These are phyloP conservation scores for Boletus rufocinnamomeus DNA, from an alignment of 768 basidiomycete genomes.

Conservation along the genomic window DNA sequence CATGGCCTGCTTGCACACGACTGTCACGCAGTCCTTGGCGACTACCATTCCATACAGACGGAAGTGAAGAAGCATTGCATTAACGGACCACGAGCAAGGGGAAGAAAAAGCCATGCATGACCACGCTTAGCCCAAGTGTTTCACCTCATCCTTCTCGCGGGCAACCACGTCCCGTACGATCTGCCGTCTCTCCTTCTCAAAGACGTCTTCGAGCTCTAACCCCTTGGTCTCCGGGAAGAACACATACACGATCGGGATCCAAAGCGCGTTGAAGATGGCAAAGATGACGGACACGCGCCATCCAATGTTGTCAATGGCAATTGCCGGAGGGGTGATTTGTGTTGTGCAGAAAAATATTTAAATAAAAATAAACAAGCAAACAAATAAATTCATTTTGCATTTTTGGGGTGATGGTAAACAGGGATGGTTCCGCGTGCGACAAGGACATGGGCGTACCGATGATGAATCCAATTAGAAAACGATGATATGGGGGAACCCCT, in stretches of 20 bases:
- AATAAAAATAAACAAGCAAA: background rate
- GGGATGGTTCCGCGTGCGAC: background rate
- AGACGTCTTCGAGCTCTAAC: background rate
- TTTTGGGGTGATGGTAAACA: background rate
- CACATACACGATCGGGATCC: background rate
- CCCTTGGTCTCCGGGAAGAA: background rate
- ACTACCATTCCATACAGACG: too few relatives aligned
- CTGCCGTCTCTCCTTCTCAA: background rate
- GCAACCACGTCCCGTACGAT: background rate
- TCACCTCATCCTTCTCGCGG: background rate
- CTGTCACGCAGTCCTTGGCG: too few relatives aligned
- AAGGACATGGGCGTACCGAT: background rate
- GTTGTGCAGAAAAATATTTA: background rate
- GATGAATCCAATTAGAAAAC: background rate
- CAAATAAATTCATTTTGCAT: background rate
- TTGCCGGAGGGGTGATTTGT: background rate
- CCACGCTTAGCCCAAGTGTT: background rate
- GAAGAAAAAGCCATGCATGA: background rate
- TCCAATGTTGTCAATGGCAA: background rate
- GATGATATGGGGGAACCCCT: conserved; percentile 1
- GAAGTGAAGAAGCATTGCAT: too few relatives aligned
- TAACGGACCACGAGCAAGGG: too few relatives aligned
- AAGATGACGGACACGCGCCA: background rate
- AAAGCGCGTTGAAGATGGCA: background rate
- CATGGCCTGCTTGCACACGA: background rate